Base-by-base conservation (phyloP, 768 basidiomycete species). In the Mycena sanguinolenta region DNA sequence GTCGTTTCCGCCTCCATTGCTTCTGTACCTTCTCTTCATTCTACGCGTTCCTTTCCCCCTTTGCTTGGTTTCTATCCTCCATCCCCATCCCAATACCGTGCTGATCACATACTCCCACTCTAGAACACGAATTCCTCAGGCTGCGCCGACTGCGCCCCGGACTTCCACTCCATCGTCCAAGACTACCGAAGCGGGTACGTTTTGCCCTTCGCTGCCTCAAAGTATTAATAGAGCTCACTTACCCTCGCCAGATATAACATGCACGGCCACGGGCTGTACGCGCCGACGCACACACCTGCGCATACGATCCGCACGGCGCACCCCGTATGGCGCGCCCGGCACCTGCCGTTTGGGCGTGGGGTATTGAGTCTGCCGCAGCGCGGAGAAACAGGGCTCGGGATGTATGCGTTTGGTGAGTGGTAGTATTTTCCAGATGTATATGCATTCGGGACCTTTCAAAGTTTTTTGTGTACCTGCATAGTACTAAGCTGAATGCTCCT, bases 261-360 rank as follows among this genome's bases (percentile, higher is more conserved):
- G 14, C 23, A 38, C 34, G 55, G 16, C 10, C 46, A 58, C 36
- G 27, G 38, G 2, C 21, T 16, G n/a, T n/a, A 16, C 28, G n/a
- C 62, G 39, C 71, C 23, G 39, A 67, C 50, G 21, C 62, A 77
- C 28, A 77, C 84, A 50, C 90, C 91, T 13, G 81, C 82, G 55
- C 81, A 82, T 10, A 83, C 79, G 7, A 92, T 98, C 59, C 77
- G 84, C 44, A 98, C 97, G 0, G 83, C 86, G 2, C 95, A 98
- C 78, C 97, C 97, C 0, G 94, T 99, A 0, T 99, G 96, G 96
- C 86, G 98, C 14, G 98, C 97, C 0, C 85, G 98, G 53, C 89
- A 95, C 78, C 82, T 98, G 12, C 97, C 98, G 0, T 99, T 99
- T 76, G 97, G 97, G 5, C 85, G 88, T 21, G 98, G 98, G 14